These are phyloP conservation scores for Rubia balearica DNA, from an alignment of 305 asterid genomes.

Conservation along the genomic window DNA sequence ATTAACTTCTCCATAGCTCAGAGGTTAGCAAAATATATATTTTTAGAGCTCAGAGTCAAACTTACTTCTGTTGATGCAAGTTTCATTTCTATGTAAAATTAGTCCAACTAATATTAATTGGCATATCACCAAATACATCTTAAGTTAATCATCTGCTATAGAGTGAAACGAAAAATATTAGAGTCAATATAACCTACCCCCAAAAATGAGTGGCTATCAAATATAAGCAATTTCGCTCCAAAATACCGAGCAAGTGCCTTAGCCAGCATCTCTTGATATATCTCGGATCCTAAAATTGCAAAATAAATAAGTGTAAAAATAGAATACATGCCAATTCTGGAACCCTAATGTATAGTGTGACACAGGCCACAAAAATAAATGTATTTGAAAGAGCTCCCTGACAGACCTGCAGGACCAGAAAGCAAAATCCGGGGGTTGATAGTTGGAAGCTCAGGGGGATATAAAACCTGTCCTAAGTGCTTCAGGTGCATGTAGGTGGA, in stretches of 20 bases:
- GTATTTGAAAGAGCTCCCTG: not conserved
- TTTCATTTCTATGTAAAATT: not conserved
- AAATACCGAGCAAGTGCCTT: conserved; percentile 78
- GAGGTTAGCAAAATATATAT: not conserved
- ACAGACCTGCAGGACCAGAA: conserved; percentile 86
- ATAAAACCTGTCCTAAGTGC: conserved; percentile 58
- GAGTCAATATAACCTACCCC: conserved; percentile 45
- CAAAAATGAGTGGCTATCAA: conserved; percentile 60
- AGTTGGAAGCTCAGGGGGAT: conserved; percentile 67
- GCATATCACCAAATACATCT: not conserved
- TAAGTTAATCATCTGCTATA: not conserved
- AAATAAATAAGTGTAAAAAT: conserved; percentile 16
- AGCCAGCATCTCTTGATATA: conserved; percentile 86
- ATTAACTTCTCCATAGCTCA: not conserved
- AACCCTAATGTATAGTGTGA: not conserved
- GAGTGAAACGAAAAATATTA: not conserved
- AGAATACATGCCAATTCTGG: conserved; percentile 1
- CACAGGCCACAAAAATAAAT: not conserved
- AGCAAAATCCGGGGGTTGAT: conserved; percentile 79
- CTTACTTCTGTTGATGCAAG: not conserved
- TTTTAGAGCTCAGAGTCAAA: not conserved
- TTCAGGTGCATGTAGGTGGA: conserved; percentile 82
- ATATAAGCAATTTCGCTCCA: conserved; percentile 81
- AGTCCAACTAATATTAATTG: not conserved
- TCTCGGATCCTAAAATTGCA: conserved; percentile 60